A percentile compares a stretch with the other conserved stretches of the same genome.
Evolutionary conservation across 345 rosid species (phyloP).

Genomic region (Euphorbia peplus): DNA sequence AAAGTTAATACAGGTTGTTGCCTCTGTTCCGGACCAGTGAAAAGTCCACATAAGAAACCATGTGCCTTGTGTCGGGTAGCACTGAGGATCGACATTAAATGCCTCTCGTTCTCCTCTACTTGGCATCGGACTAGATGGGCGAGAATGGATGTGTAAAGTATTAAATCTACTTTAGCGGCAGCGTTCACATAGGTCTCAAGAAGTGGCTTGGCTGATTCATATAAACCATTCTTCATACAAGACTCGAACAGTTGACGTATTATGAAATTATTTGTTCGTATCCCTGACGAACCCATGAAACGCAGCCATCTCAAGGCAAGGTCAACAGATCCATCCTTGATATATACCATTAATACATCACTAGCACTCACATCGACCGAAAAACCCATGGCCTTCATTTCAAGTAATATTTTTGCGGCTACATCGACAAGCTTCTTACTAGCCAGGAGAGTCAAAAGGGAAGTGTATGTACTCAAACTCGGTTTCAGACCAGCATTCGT

Average conservation of each 20-base stretch:
- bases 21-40: constrained; percentile 92
- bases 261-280: constrained; percentile 87
- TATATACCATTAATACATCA: constrained; percentile 92
- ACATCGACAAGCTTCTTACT: constrained; percentile 89
- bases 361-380: constrained; percentile 90
- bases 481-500: constrained; percentile 87
- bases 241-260: constrained; percentile 92
- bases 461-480: constrained; percentile 77
- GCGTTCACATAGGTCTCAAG: constrained; percentile 79
- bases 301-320: constrained; percentile 89
- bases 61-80: constrained; percentile 81
- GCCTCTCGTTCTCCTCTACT: constrained; percentile 83
- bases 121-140: constrained; percentile 90
- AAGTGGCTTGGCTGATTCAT: constrained; percentile 89
- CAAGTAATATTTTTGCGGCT: constrained; percentile 87
- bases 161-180: constrained; percentile 83
- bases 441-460: constrained; percentile 78
- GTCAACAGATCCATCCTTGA: constrained; percentile 88
- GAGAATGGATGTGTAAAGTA: constrained; percentile 92
- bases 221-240: constrained; percentile 80
- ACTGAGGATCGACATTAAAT: constrained; percentile 82
- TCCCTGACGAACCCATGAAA: constrained; percentile 93
- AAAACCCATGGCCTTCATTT: constrained; percentile 95
- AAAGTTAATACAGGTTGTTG: constrained; percentile 79
- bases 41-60: constrained; percentile 84